Percentiles rank a stretch among this genome's conserved stretches.
Conservation (phyloP, 73 alveolate genomes). For the Breviolum minutum region DNA sequence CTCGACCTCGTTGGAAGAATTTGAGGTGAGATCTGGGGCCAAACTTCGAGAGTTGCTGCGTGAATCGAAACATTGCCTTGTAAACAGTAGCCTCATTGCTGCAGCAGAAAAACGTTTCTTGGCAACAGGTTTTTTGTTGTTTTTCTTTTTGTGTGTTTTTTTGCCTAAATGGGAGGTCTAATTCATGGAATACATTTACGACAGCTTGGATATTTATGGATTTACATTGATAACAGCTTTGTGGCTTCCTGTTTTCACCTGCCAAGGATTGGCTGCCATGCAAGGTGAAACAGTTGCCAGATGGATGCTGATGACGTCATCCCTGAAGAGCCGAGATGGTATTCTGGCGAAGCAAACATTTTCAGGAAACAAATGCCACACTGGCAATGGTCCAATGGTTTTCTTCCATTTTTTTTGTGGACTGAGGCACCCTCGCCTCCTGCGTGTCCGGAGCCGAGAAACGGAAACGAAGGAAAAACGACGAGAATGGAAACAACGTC, state of each 20-base stretch:
- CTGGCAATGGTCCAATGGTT: background rate
- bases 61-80: slow-evolving; percentile 16
- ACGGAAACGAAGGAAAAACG: background rate
- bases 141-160: background rate
- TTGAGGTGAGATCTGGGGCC: background rate
- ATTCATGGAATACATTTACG: background rate
- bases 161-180: no score
- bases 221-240: no score
- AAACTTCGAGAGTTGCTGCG: background rate
- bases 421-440: slow-evolving; percentile 1
- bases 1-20: no score
- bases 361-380: background rate
- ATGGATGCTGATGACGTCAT: slow-evolving; percentile 28
- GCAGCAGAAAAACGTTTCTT: background rate
- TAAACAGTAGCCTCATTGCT: background rate
- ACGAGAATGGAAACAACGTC: background rate
- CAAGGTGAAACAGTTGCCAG: slow-evolving; percentile 3
- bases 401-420: background rate
- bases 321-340: background rate
- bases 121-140: background rate
- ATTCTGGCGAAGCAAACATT: background rate
- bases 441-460: background rate
- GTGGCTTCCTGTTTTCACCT: background rate
- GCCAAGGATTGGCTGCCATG: slow-evolving; percentile 1
- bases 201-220: background rate